phyloP scores from a whole-genome alignment of 2,329 filamentous ascomycete species.

The Diaporthe humulicola region DNA sequence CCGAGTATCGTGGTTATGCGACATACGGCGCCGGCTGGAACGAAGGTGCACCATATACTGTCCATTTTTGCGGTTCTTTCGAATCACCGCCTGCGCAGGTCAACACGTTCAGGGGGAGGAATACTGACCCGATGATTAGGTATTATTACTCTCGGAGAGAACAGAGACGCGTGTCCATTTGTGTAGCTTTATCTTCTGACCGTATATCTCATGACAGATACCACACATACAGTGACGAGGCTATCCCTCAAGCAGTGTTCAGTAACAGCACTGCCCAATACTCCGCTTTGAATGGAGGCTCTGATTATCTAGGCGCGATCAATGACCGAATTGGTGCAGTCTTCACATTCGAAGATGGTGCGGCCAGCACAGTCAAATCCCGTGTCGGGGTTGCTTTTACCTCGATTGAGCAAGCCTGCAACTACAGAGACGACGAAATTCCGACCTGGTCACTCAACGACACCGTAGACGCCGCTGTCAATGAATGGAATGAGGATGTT shows the following conservation, averaged over 20 bases:
- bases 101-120: conserved; percentile 57
- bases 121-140: conserved; percentile 58
- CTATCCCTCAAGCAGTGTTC: conserved; percentile 31
- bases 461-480: conserved; percentile 54
- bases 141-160: conserved; percentile 54
- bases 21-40: conserved; percentile 61
- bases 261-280: conserved; percentile 2
- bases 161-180: conserved; percentile 66
- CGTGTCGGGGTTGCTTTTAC: conserved; percentile 65
- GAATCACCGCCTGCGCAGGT: conserved; percentile 50
- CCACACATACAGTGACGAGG: conserved; percentile 35
- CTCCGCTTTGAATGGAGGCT: conserved; percentile 47
- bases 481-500: conserved; percentile 61
- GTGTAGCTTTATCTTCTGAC: conserved; percentile 50
- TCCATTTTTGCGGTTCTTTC: conserved; percentile 60
- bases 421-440: conserved; percentile 60
- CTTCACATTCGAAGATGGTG: conserved; percentile 58
- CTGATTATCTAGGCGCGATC: conserved; percentile 42
- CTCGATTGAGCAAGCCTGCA: conserved; percentile 61
- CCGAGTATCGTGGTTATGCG: conserved; percentile 60
- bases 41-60: conserved; percentile 56
- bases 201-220: background rate
- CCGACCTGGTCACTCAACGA: conserved; percentile 55
- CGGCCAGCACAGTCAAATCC: conserved; percentile 57
- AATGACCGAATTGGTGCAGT: conserved; percentile 63